A percentile compares a stretch with the other conserved stretches of the same genome.
These are phyloP conservation scores for Trichoderma breve DNA, from an alignment of 2,329 filamentous ascomycete species.

Conservation along the genomic window DNA sequence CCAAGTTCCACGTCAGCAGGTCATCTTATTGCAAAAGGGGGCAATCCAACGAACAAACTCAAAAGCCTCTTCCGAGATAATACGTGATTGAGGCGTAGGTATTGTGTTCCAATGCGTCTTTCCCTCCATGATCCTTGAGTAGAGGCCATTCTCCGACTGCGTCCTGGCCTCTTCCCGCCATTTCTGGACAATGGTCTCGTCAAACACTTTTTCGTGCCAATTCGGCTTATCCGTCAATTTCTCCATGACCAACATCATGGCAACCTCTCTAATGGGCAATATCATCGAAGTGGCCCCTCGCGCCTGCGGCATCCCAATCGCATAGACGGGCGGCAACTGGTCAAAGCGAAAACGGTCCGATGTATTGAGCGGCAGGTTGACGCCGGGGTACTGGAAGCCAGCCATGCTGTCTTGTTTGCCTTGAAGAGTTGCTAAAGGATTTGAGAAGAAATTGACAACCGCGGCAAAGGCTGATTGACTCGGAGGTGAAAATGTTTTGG, in stretches of 20 bases:
- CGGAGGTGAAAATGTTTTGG: not conserved
- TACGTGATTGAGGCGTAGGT: constrained; percentile 13
- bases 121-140: constrained; percentile 15
- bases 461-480: not conserved
- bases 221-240: constrained; percentile 30
- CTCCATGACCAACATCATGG: constrained; percentile 31
- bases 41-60: constrained; percentile 32
- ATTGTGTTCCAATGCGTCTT: not conserved
- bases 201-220: constrained; percentile 30
- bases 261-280: constrained; percentile 23
- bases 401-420: not conserved
- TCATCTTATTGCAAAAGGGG: not conserved
- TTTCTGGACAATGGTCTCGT: constrained; percentile 28
- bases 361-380: not conserved
- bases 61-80: constrained; percentile 29
- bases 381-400: constrained; percentile 10
- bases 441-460: not conserved
- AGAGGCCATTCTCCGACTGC: constrained; percentile 19
- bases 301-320: constrained; percentile 6
- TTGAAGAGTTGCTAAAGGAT: not conserved
- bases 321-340: not conserved
- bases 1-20: not conserved
- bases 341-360: not conserved
- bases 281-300: not conserved
- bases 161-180: constrained; percentile 25